Percentiles rank a stretch among this genome's conserved stretches.
Evolutionary conservation across 805 yeast species (phyloP).

Genomic region (Saturnispora ahearnii): DNA sequence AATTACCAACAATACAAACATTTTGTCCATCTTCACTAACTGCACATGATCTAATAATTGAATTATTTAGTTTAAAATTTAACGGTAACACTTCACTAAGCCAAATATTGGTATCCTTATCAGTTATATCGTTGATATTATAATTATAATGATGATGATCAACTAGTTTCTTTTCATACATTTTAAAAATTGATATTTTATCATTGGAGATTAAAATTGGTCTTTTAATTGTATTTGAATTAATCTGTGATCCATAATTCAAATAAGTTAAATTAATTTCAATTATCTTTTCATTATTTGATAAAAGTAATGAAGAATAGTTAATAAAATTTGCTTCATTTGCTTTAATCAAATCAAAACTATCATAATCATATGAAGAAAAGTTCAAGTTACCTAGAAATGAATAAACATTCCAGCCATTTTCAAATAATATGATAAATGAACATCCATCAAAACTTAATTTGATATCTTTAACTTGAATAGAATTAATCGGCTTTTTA

Average conservation of each 20-base stretch:
- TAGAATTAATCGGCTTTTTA: slow-evolving; percentile 30
- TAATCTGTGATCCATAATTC: slow-evolving; percentile 20
- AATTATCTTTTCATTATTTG: slow-evolving; percentile 24
- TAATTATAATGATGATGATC: slow-evolving; percentile 28
- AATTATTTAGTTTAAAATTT: slow-evolving; percentile 34
- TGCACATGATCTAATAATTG: slow-evolving; percentile 34
- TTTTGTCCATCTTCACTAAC: slow-evolving; percentile 39
- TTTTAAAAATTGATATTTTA: slow-evolving; percentile 36
- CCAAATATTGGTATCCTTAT: slow-evolving; percentile 38
- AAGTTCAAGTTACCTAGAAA: slow-evolving; percentile 38
- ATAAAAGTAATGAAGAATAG: slow-evolving; percentile 29
- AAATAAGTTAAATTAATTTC: slow-evolving; percentile 18
- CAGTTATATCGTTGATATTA: slow-evolving; percentile 15
- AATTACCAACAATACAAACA: slow-evolving; percentile 41
- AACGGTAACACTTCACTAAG: slow-evolving; percentile 37
- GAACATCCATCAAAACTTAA: slow-evolving; percentile 24
- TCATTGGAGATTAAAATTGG: slow-evolving; percentile 36
- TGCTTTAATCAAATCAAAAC: slow-evolving; percentile 16
- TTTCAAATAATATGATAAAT: slow-evolving; percentile 20
- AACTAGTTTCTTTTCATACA: slow-evolving; percentile 35
- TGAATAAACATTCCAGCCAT: slow-evolving; percentile 43
- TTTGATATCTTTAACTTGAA: slow-evolving; percentile 22
- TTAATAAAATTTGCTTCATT: slow-evolving; percentile 16
- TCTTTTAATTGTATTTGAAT: slow-evolving; percentile 24
- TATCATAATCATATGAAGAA: slow-evolving; percentile 32